Conservation (phyloP, 1,139 yeast species). For the Blastobotrys petasosporus region DNA sequence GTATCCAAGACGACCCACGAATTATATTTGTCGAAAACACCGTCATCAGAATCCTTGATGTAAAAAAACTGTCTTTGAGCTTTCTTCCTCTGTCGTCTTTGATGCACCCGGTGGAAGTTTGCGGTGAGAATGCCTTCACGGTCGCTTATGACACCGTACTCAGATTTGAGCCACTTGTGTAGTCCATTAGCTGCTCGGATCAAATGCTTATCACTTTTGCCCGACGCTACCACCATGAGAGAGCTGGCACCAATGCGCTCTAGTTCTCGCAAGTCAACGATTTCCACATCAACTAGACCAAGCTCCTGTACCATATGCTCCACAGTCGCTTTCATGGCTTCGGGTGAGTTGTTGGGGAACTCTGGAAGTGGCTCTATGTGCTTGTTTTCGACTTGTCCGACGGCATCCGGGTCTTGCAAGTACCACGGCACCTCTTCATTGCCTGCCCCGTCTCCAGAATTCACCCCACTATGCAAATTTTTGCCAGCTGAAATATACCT, state of each 20-base stretch:
- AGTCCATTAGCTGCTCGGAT: constrained; percentile 64
- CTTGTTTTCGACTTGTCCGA: constrained; percentile 15
- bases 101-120: constrained; percentile 51
- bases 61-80: constrained; percentile 39
- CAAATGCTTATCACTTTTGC: constrained; percentile 71
- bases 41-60: constrained; percentile 15
- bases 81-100: constrained; percentile 56
- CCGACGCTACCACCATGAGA: constrained; percentile 62
- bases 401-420: constrained; percentile 23
- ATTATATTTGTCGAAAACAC: constrained; percentile 25
- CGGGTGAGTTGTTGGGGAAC: constrained; percentile 56
- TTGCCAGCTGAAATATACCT: no score
- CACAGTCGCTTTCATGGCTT: constrained; percentile 42
- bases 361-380: constrained; percentile 25
- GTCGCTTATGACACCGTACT: constrained; percentile 41
- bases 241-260: constrained; percentile 40
- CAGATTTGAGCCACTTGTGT: constrained; percentile 42
- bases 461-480: no score
- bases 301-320: constrained; percentile 49
- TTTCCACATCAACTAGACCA: constrained; percentile 55
- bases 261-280: constrained; percentile 52
- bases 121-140: constrained; percentile 70
- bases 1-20: constrained; percentile 77
- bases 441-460: no score
- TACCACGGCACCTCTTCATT: constrained; percentile 26